Percentiles rank a stretch among this genome's conserved stretches.
phyloP scores from a whole-genome alignment of 352 stramenopile genomes.

The Globisporangium camurandrum region DNA sequence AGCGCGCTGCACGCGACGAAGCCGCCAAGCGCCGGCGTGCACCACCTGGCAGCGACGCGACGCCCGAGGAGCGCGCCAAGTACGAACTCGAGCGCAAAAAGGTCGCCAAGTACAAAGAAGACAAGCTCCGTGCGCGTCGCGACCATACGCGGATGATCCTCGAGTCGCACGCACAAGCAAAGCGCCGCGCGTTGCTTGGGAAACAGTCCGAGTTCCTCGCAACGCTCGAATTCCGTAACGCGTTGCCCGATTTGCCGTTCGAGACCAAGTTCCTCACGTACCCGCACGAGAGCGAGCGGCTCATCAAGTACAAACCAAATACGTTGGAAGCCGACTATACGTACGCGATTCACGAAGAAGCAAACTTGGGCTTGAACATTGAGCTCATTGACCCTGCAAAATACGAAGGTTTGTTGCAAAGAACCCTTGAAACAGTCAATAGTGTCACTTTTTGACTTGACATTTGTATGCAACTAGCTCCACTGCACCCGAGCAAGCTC shows the following conservation, averaged over 20 bases:
- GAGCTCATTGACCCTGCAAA: slow-evolving; percentile 83
- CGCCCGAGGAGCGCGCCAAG: slow-evolving; percentile 58
- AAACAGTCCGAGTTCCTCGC: slow-evolving; percentile 82
- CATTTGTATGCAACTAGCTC: too few species aligned
- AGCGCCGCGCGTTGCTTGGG: slow-evolving; percentile 65
- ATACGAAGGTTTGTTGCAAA: slow-evolving; percentile 48
- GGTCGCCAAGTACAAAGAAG: slow-evolving; percentile 85
- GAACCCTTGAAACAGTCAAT: too few species aligned
- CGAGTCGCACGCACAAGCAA: slow-evolving; percentile 79
- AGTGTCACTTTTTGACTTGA: too few species aligned
- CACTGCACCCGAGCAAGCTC: slow-evolving; percentile 34
- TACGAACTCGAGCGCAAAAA: slow-evolving; percentile 85
- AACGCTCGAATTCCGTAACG: slow-evolving; percentile 77
- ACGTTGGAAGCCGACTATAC: slow-evolving; percentile 79
- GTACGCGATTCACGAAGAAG: slow-evolving; percentile 80
- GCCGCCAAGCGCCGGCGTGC: slow-evolving; percentile 34
- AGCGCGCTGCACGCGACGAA: slow-evolving; percentile 16
- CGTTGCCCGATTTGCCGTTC: slow-evolving; percentile 75
- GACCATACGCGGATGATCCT: slow-evolving; percentile 86
- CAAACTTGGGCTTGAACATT: slow-evolving; percentile 68
- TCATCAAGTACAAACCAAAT: slow-evolving; percentile 87
- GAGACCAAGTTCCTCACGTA: slow-evolving; percentile 86
- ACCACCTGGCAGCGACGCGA: slow-evolving; percentile 44
- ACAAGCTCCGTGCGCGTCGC: slow-evolving; percentile 79
- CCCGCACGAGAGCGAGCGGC: slow-evolving; percentile 62